Base-by-base conservation (phyloP, 257 asterid genomes). In the Henckelia pumila region DNA sequence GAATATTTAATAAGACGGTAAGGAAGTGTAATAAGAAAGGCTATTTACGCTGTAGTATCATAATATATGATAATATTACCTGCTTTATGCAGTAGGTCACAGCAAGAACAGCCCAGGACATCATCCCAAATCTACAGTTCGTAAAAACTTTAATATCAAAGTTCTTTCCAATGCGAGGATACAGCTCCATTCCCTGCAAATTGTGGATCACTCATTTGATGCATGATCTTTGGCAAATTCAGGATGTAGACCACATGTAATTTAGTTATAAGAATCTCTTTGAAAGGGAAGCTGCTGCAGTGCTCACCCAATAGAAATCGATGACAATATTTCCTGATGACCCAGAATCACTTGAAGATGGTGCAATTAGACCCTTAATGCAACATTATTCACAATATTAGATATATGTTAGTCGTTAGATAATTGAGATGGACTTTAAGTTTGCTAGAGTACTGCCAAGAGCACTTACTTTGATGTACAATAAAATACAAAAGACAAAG, bases 51-150 rank as follows among this genome's bases (percentile, higher is more conserved):
- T 24, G 32, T 35, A 22, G 53, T 32, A 64, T 47, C 52, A 50
- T 25, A 66, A 33, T 22, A 22, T 40, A 28, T n/a, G 22, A 59
- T 44, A 37, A 32, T 56, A 74, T 32, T 77, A 93, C 98, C 98
- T 93, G 98, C 75, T 93, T 93, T 75, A 93, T 88, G 87, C 97
- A 90, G 76, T 90, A 93, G 13, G 98, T 93, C 69, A 93, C 77
- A 33, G 97, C 87, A 77, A 93, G 97, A 78, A 93, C 97, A 56
- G 90, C 98, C 98, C 98, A 93, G 44, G 97, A 86, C 92, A 93
- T 93, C 98, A 93, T 93, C 73, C 98, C 98, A 67, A 93, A 93
- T 79, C 98, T 82, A 78, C 98, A 93, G 77, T 93, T 93, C 32
- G 98, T 93, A 75, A 93, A 93, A 56, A 93, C 98, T 79, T 93